Evolutionary conservation across 345 rosid species (phyloP), one percentile per base, ranked within the genome.

Genomic region (Eucalyptus sideroxylon): DNA sequence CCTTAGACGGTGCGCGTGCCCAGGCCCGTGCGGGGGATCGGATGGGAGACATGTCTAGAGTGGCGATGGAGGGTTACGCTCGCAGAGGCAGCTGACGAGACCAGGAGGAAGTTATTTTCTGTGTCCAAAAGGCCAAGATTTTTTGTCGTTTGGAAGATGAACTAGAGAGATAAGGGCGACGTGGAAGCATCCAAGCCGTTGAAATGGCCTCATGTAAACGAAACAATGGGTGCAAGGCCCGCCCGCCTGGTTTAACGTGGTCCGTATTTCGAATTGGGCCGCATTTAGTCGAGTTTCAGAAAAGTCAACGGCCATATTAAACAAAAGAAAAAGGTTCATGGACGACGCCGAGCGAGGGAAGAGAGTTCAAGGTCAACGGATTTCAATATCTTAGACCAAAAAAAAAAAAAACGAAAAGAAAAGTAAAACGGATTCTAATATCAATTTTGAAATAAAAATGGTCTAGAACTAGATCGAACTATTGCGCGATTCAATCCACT

Each of bases 11-110:
- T 16, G 42, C 1, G 5, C 5, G 21, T 19, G 40, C 59, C 11
- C 26, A 0, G 1, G 11, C 59, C 59, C 5, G 4, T 53, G 59
- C 0, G 2, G 59, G 1, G 1, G 10, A 31, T 34, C 6, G 4
- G 80, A 67, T 7, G 23, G 40, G 11, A 31, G 40, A 16, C 23
- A 8, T 62, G 80, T 67, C 80, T 67, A 67, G 67, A 60, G 67
- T 31, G 40, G 40, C 80, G 37, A 17, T 8, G 80, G 77, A 67
- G 80, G 80, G 40, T 67, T 31, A 31, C 80, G 37, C 34, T 34
- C 77, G 40, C 40, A 4, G 77, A 16, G 77, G 77, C 77, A n/a
- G 11, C 77, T n/a, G 77, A 67, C 3, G 77, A 31, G 37, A 67
- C 3, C 21, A 1, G 21, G 37, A n/a, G 37, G 77, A 65, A n/a